Base-by-base conservation (phyloP, 169 alveolate species). In the Babesia bovis region DNA sequence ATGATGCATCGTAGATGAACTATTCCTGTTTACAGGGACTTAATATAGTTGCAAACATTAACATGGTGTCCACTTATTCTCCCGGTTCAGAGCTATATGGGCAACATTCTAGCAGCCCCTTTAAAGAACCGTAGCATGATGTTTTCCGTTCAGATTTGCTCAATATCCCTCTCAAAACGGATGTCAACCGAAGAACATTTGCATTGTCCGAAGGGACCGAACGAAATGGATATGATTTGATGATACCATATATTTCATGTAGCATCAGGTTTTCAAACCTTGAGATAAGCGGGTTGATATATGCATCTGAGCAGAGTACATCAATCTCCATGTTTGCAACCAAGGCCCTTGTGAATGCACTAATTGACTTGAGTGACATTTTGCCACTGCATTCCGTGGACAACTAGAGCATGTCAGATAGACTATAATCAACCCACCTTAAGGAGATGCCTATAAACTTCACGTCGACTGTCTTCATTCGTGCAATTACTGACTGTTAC, bases 341-440 rank as follows among this genome's bases (percentile, higher is more conserved):
- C 28, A n/a, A 50, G 25, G 33, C 63, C 49, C 82, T 49, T 13
- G 69, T 70, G 30, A 70, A 13, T 38, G 82, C 68, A 40, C 42
- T 57, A 12, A 70, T 33, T 5, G 82, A 70, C 70, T 45, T 70
- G 36, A 28, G 63, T 23, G 40, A 28, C 82, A 70, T 70, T 30
- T 23, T n/a, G n/a, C 32, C 30, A 57, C 52, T 44, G 40, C 40
- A 50, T 17, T 1, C 23, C 52, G 26, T 25, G 0, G 71, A 70
- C 0, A 56, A 6, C 82, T 70, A 49, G 35, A 19, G 17, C n/a
- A 23, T n/a, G 4, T 38, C 17, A 4, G 12, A 1, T 42, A 30
- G 33, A 28, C 12, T 12, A 6, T 19, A 32, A 19, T 6, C 23
- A n/a, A 52, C 69, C 10, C 9, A 70, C 82, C 72, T 58, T n/a